phyloP scores from a whole-genome alignment of 331 rosid genomes.

The Pyracantha coccinea region DNA sequence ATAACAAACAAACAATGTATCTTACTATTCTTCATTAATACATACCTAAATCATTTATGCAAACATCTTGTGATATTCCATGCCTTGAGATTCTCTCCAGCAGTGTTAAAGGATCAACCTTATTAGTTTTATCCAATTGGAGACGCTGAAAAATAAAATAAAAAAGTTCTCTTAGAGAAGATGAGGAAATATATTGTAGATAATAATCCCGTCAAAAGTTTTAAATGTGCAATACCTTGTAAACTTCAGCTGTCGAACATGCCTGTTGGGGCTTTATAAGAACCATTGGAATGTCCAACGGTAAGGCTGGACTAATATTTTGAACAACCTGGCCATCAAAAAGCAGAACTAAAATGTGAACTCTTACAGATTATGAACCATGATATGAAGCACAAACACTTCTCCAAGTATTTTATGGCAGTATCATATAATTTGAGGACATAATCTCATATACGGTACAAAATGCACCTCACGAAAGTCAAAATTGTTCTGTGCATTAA shows the following conservation, averaged over 20 bases:
- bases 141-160: slow-evolving; percentile 43
- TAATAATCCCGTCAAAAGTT: background rate
- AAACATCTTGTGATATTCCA: slow-evolving; percentile 82
- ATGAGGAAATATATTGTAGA: slow-evolving; percentile 1
- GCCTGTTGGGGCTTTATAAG: slow-evolving; percentile 91
- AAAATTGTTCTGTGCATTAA: background rate
- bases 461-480: background rate
- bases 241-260: slow-evolving; percentile 91
- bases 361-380: slow-evolving; percentile 5
- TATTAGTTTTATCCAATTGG: slow-evolving; percentile 58
- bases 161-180: slow-evolving; percentile 1
- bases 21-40: background rate
- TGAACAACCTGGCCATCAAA: slow-evolving; percentile 57
- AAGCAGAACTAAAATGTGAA: slow-evolving; percentile 13
- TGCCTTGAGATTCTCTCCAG: slow-evolving; percentile 59
- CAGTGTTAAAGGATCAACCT: slow-evolving; percentile 61
- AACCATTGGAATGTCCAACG: slow-evolving; percentile 78
- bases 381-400: background rate
- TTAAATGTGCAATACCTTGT: slow-evolving; percentile 54
- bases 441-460: background rate
- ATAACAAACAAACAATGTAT: background rate
- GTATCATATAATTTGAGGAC: background rate
- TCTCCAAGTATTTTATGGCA: background rate
- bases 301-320: slow-evolving; percentile 57
- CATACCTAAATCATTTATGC: slow-evolving; percentile 89